A percentile compares a stretch with the other conserved stretches of the same genome.
phyloP scores from a whole-genome alignment of 257 asterid species.

The Solanum medicagineum region DNA sequence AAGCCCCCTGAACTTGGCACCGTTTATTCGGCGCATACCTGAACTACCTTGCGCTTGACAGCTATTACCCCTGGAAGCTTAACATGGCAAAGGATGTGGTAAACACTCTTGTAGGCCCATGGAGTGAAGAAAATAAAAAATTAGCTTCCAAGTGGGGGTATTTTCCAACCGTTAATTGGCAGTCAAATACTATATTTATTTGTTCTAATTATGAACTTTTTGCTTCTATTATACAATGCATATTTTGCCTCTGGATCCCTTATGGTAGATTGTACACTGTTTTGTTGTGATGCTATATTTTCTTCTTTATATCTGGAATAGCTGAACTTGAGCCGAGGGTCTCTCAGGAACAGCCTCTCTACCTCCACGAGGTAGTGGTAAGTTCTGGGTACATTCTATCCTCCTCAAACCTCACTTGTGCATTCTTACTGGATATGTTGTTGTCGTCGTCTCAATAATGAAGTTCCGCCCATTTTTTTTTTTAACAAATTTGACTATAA shows the following conservation, averaged over 20 bases:
- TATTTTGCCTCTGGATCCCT: not conserved
- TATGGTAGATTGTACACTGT: too few species aligned
- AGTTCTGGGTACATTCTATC: not conserved
- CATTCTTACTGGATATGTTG: not conserved
- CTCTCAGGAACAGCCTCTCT: not conserved
- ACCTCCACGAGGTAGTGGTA: not conserved
- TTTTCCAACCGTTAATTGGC: not conserved
- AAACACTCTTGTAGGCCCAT: not conserved
- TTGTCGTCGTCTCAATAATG: not conserved
- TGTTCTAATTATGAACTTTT: not conserved
- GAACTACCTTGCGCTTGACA: not conserved
- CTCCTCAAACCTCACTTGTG: not conserved
- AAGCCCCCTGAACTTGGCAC: not conserved
- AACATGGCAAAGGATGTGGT: not conserved
- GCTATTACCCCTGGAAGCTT: not conserved
- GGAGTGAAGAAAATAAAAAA: not conserved
- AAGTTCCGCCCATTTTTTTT: not conserved
- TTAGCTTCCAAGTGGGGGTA: not conserved
- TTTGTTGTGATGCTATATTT: too few species aligned
- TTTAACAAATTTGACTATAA: not conserved
- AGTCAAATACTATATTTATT: not conserved
- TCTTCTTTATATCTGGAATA: too few species aligned
- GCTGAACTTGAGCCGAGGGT: not conserved
- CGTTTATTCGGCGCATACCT: not conserved
- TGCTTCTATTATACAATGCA: not conserved